phyloP scores from a whole-genome alignment of 148 eudicot species.

The Tetragonia tetragonoides region DNA sequence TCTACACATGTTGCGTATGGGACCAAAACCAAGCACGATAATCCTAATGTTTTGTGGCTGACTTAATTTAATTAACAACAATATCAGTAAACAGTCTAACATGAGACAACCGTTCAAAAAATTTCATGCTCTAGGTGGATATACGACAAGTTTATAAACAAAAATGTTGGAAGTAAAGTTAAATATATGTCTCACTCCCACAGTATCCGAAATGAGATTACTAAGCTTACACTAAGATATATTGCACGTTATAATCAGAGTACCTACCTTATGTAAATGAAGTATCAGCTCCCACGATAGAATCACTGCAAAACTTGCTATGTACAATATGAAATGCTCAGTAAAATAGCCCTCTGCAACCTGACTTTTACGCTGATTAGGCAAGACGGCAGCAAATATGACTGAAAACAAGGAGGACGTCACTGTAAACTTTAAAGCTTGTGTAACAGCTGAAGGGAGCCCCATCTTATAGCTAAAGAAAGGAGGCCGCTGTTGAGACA shows the following conservation, averaged over 20 bases:
- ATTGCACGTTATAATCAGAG: neutral
- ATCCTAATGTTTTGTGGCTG: too few species aligned
- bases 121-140: too few species aligned
- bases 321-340: conserved; percentile 45
- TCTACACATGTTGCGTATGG: too few species aligned
- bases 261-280: conserved; percentile 82
- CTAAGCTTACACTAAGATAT: neutral
- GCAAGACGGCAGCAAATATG: conserved; percentile 34
- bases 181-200: neutral
- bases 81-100: too few species aligned
- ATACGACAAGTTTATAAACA: too few species aligned
- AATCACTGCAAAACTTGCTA: conserved; percentile 51
- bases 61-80: too few species aligned
- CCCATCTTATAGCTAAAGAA: conserved; percentile 98
- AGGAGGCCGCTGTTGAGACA: conserved; percentile 70
- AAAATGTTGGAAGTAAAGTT: neutral
- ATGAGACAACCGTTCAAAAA: too few species aligned
- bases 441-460: conserved; percentile 47
- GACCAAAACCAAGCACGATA: too few species aligned
- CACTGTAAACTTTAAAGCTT: conserved; percentile 57
- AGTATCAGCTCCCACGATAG: conserved; percentile 81
- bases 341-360: conserved; percentile 38
- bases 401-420: conserved; percentile 52
- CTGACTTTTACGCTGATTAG: conserved; percentile 29
- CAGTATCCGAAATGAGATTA: neutral